Conservation (phyloP, 495 filamentous ascomycete species). For the Penicillium cosmopolitanum region DNA sequence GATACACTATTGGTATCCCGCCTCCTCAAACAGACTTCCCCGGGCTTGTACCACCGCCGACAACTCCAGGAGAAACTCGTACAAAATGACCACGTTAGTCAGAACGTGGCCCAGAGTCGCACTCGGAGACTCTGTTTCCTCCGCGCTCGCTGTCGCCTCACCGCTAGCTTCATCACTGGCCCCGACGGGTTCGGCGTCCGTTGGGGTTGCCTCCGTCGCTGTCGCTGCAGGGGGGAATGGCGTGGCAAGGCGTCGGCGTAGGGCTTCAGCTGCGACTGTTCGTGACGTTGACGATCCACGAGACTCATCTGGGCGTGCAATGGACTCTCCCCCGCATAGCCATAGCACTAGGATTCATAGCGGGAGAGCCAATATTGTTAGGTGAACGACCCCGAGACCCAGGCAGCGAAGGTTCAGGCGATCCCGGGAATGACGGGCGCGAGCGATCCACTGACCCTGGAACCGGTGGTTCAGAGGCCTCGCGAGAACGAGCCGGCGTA, state of each 20-base stretch:
- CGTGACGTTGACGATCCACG: slow-evolving; percentile 37
- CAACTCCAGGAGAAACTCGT: slow-evolving; percentile 88
- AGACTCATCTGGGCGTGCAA: slow-evolving; percentile 29
- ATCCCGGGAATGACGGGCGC: slow-evolving; percentile 58
- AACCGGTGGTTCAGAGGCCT: slow-evolving; percentile 28
- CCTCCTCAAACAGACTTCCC: slow-evolving; percentile 84
- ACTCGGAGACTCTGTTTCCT: slow-evolving; percentile 23
- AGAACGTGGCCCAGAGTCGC: slow-evolving; percentile 83
- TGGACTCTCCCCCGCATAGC: slow-evolving; percentile 29
- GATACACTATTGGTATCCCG: slow-evolving; percentile 52
- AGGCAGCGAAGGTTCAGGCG: slow-evolving; percentile 56
- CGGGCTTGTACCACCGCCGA: slow-evolving; percentile 85
- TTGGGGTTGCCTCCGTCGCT: neutral
- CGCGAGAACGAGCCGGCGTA: slow-evolving; percentile 21
- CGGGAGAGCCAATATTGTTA: slow-evolving; percentile 14
- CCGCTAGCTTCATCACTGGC: slow-evolving; percentile 22
- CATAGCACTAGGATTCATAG: slow-evolving; percentile 22
- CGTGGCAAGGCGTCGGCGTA: slow-evolving; percentile 42
- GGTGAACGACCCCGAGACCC: slow-evolving; percentile 29
- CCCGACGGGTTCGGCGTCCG: slow-evolving; percentile 7
- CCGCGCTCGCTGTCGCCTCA: slow-evolving; percentile 35
- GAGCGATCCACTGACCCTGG: slow-evolving; percentile 42
- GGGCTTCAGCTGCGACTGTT: slow-evolving; percentile 34
- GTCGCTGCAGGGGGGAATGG: slow-evolving; percentile 34
- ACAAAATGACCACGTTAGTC: slow-evolving; percentile 62